Evolutionary conservation across 306 rosid genomes (phyloP).

Genomic region (Astragalus membranaceus): DNA sequence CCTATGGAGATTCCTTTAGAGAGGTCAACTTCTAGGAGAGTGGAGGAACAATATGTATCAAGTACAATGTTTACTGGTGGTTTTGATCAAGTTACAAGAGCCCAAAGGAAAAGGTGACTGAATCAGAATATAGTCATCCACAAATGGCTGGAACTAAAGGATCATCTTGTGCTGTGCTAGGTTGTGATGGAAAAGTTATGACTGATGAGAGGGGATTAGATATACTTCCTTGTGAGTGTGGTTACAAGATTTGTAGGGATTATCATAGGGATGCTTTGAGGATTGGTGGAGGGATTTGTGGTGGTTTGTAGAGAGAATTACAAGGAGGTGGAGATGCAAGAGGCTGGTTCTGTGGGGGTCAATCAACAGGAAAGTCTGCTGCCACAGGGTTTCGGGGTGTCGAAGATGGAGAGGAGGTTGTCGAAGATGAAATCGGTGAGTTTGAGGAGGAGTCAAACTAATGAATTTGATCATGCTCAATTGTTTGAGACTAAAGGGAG

Average conservation of each 20-base stretch:
- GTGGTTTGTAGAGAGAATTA: slow-evolving; percentile 46
- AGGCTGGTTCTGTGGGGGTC: background rate
- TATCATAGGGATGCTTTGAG: slow-evolving; percentile 47
- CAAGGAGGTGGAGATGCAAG: slow-evolving; percentile 23
- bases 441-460: slow-evolving; percentile 28
- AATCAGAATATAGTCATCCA: slow-evolving; percentile 54
- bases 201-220: slow-evolving; percentile 64
- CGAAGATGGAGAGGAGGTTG: slow-evolving; percentile 54
- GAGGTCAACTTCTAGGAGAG: slow-evolving; percentile 50
- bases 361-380: slow-evolving; percentile 10
- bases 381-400: slow-evolving; percentile 25
- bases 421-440: slow-evolving; percentile 46
- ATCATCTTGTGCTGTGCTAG: slow-evolving; percentile 46
- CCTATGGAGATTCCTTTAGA: slow-evolving; percentile 45
- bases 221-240: slow-evolving; percentile 58
- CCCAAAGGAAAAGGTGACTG: slow-evolving; percentile 62
- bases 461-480: slow-evolving; percentile 49
- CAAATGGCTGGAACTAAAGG: slow-evolving; percentile 66
- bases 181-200: slow-evolving; percentile 53
- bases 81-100: slow-evolving; percentile 44
- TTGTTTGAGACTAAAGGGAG: slow-evolving; percentile 60
- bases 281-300: slow-evolving; percentile 50
- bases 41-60: slow-evolving; percentile 59
- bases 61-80: slow-evolving; percentile 72
- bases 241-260: slow-evolving; percentile 58